Percentiles rank a stretch among this genome's conserved stretches.
These are phyloP conservation scores for Zhuliangozyma blackwelliae DNA, from an alignment of 1,139 yeast genomes.

Conservation along the genomic window DNA sequence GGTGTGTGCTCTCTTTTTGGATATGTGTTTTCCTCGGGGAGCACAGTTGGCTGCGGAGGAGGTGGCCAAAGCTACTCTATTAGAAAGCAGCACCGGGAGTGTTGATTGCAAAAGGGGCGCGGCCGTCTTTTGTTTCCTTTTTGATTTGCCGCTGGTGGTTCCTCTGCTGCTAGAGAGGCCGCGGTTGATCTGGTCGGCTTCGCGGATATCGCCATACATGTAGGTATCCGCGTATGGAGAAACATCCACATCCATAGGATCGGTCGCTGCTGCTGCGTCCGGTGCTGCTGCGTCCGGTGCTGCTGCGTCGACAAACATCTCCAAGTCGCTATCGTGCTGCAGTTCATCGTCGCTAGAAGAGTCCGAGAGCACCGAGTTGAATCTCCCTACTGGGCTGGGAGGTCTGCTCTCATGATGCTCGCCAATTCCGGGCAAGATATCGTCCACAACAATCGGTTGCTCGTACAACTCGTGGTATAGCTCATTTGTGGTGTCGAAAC, in stretches of 20 bases:
- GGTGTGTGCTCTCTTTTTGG: neutral
- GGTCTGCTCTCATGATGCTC: too few species aligned
- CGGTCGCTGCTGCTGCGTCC: neutral
- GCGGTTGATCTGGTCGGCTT: constrained; percentile 6
- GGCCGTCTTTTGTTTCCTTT: too few species aligned
- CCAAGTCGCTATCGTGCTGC: constrained; percentile 4
- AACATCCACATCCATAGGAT: too few species aligned
- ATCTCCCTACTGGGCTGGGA: too few species aligned
- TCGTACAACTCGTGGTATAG: constrained; percentile 8
- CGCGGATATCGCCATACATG: constrained; percentile 2
- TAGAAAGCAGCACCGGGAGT: too few species aligned
- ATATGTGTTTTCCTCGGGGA: too few species aligned
- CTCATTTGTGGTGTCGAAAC: constrained; percentile 8
- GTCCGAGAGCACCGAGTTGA: too few species aligned
- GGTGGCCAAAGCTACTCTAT: too few species aligned
- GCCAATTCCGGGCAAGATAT: too few species aligned
- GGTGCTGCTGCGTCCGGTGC: neutral
- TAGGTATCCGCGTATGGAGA: too few species aligned
- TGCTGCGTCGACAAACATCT: constrained; percentile 1
- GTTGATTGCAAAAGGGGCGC: too few species aligned
- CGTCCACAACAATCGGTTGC: neutral
- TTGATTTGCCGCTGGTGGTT: neutral
- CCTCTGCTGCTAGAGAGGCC: constrained; percentile 1
- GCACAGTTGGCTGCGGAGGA: too few species aligned
- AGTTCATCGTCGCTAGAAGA: constrained; percentile 1